Evolutionary conservation across 2,329 filamentous ascomycete species (phyloP).

Genomic region (Aureobasidium namibiae): DNA sequence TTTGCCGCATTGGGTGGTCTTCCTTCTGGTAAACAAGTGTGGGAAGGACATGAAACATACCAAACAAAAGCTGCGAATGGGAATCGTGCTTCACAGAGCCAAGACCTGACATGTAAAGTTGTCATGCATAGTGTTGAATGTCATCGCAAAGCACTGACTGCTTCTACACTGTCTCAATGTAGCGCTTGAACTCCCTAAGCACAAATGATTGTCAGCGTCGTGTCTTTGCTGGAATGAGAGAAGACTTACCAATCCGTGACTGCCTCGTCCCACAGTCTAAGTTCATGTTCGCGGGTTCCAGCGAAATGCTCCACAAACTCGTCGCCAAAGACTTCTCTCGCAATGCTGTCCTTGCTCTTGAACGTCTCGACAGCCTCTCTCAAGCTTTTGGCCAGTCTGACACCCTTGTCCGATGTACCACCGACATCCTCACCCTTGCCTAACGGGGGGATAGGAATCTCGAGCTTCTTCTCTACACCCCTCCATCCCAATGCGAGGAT

Average conservation of each 20-base stretch:
- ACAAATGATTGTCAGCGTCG: slow-evolving; percentile 3
- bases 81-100: background rate
- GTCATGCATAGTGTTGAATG: background rate
- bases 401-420: slow-evolving; percentile 59
- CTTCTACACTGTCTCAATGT: slow-evolving; percentile 30
- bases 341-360: slow-evolving; percentile 68
- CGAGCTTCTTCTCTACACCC: slow-evolving; percentile 85
- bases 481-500: slow-evolving; percentile 84
- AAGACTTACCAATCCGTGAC: slow-evolving; percentile 85
- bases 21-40: background rate
- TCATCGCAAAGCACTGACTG: background rate
- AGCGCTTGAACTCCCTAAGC: slow-evolving; percentile 29
- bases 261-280: slow-evolving; percentile 85
- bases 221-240: background rate
- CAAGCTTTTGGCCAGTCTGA: slow-evolving; percentile 72
- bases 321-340: slow-evolving; percentile 88
- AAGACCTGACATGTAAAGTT: background rate
- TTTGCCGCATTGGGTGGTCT: background rate
- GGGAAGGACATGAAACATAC: background rate
- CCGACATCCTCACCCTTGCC: slow-evolving; percentile 80
- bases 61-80: background rate
- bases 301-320: slow-evolving; percentile 94
- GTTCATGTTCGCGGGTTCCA: slow-evolving; percentile 85
- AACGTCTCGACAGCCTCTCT: slow-evolving; percentile 79
- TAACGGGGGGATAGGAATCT: slow-evolving; percentile 72